Conservation (phyloP, 1,284 basidiomycete species). For the Malassezia furfur region DNA sequence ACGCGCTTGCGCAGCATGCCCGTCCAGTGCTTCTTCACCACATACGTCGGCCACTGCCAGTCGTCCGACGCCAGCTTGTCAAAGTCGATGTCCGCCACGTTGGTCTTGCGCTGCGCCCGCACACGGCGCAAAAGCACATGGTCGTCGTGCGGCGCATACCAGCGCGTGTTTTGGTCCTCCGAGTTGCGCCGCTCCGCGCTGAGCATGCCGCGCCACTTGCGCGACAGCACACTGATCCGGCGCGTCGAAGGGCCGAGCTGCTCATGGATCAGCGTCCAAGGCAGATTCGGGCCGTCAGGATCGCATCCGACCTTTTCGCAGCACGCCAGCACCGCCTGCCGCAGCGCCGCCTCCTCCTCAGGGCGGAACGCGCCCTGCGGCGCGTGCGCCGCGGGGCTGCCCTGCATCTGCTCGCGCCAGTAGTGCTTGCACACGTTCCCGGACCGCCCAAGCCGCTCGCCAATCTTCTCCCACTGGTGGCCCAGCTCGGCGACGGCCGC, state of each 20-base stretch:
- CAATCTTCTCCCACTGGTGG: conserved; percentile 20
- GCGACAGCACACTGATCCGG: conserved; percentile 18
- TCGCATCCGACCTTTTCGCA: conserved; percentile 14
- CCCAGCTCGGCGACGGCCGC: conserved; percentile 17
- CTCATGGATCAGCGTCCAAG: conserved; percentile 20
- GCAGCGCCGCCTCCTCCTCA: conserved; percentile 16
- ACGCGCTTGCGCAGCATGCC: conserved; percentile 17
- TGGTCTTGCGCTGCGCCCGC: conserved; percentile 12
- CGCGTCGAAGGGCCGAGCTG: conserved; percentile 15
- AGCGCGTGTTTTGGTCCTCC: conserved; percentile 16
- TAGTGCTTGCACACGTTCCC: conserved; percentile 21
- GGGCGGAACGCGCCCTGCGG: conserved; percentile 15
- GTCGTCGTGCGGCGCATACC: conserved; percentile 20
- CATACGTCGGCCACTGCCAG: conserved; percentile 19
- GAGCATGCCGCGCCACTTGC: conserved; percentile 21
- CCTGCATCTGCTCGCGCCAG: conserved; percentile 19
- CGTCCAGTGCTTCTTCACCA: conserved; percentile 20
- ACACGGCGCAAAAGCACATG: conserved; percentile 15
- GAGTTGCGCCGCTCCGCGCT: conserved; percentile 16
- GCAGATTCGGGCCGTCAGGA: conserved; percentile 17
- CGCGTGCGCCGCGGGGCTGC: conserved; percentile 1
- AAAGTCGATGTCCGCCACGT: conserved; percentile 16
- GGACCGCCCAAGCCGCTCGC: conserved; percentile 17
- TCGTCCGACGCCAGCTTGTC: conserved; percentile 14
- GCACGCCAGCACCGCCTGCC: conserved; percentile 12